Base-by-base conservation (phyloP, 192 early-diverging fungal species). In the Helicostylum pulchrum region DNA sequence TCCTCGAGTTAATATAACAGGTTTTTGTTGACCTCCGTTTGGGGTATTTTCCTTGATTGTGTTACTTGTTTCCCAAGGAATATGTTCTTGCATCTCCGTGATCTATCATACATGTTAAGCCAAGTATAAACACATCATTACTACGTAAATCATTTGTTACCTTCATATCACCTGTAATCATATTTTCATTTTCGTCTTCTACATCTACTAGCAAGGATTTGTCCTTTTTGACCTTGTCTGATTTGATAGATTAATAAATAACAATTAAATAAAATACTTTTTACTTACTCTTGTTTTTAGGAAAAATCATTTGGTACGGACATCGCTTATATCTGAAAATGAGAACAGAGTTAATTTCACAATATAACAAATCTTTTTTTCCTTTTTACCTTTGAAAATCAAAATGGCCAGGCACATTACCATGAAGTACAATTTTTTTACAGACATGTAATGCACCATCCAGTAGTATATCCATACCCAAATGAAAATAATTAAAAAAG, bases 401-500 rank as follows among this genome's bases (percentile, higher is more conserved):
- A 73, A 79, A 85, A 61, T 87, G 87, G 0, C 88, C 85, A 30
- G 83, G 81, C 1, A 84, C 64, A 62, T 92, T 92, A 3, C 80
- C 80, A 73, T 92, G 88, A 45, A 90, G 61, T 0, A 88, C 70
- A 32, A 92, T 77, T 66, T 92, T 92, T 57, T 85, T 85, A 66
- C 88, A 81, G 7, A 77, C 71, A 65, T 92, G 88, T 5, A 69
- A 71, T 7, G 55, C 52, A 12, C 84, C 89, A 54, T 89, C 88
- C 70, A 92, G 83, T 4, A 89, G 57, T 21, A 90, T 71, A 67
- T 92, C 90, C 20, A 92, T 77, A 11, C 90, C 90, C 10, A 86
- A 51, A 60, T 82, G 76, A 70, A 88, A 90, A 55, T 90, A 91
- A 60, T 89, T 89, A 72, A 85, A 90, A 71, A 90, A 88, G 53